Conservation (phyloP, 2,329 filamentous ascomycete genomes). For the Arachnomyces sp. region DNA sequence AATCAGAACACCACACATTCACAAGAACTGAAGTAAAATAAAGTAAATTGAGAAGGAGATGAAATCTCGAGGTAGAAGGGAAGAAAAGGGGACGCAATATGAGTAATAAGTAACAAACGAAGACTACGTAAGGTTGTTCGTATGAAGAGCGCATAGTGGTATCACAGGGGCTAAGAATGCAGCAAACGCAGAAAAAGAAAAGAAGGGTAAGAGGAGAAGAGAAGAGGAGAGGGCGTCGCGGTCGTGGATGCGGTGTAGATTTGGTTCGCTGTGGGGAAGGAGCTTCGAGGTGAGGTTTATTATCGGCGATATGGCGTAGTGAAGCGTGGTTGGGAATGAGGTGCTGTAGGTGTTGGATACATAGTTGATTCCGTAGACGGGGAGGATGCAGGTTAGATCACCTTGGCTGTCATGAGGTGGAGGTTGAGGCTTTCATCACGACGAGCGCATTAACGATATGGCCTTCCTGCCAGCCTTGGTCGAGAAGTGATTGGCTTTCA, state of each 20-base stretch:
- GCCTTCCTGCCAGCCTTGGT: conserved; percentile 67
- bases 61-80: too few species aligned
- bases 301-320: too few species aligned
- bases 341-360: too few species aligned
- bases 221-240: neutral
- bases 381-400: neutral
- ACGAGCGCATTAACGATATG: conserved; percentile 72
- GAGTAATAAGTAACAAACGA: too few species aligned
- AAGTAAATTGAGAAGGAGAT: too few species aligned
- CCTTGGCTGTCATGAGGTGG: conserved; percentile 7
- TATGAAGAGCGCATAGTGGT: neutral
- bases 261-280: neutral
- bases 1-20: too few species aligned
- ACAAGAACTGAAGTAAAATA: too few species aligned
- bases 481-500: conserved; percentile 55
- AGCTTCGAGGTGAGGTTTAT: neutral
- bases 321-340: too few species aligned
- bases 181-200: neutral
- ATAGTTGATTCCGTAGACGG: too few species aligned
- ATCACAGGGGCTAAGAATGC: neutral
- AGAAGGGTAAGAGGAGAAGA: neutral
- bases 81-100: too few species aligned
- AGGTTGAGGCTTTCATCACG: conserved; percentile 26
- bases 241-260: neutral
- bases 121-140: too few species aligned